Evolutionary conservation across 495 filamentous ascomycete genomes (phyloP).

Genomic region (Articulospora tetracladia): DNA sequence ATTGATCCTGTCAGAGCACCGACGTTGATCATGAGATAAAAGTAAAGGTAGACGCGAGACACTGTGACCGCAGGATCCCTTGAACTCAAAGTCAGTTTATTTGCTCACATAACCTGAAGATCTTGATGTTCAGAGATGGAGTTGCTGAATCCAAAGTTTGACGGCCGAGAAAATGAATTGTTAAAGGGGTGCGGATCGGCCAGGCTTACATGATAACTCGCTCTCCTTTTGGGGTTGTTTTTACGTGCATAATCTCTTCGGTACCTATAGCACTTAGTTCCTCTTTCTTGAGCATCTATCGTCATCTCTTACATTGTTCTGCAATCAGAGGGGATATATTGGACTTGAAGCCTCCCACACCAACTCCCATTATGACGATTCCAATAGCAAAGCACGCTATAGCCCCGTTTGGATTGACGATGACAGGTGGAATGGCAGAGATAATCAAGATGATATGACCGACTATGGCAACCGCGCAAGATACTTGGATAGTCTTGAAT

Average conservation of each 20-base stretch:
- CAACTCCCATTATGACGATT: slow-evolving; percentile 58
- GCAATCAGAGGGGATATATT: slow-evolving; percentile 59
- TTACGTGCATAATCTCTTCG: slow-evolving; percentile 37
- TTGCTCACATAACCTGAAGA: too few species aligned
- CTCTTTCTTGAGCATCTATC: slow-evolving; percentile 2
- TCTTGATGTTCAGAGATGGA: too few species aligned
- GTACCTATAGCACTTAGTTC: slow-evolving; percentile 18
- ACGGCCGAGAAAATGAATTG: too few species aligned
- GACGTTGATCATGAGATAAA: slow-evolving; percentile 68
- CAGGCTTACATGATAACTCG: slow-evolving; percentile 51
- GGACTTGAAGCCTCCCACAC: slow-evolving; percentile 62
- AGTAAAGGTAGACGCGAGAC: slow-evolving; percentile 54
- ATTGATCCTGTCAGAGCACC: slow-evolving; percentile 35
- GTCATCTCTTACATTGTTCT: slow-evolving; percentile 35
- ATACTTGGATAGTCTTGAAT: slow-evolving; percentile 61
- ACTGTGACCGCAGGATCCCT: slow-evolving; percentile 59
- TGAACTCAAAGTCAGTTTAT: too few species aligned
- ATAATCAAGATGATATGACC: slow-evolving; percentile 64
- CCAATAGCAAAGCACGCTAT: slow-evolving; percentile 58
- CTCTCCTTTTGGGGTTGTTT: slow-evolving; percentile 48
- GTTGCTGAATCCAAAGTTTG: too few species aligned
- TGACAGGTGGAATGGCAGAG: slow-evolving; percentile 58
- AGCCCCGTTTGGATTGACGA: slow-evolving; percentile 48
- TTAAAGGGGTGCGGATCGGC: too few species aligned
- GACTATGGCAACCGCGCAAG: slow-evolving; percentile 52